Conservation (phyloP, 202 grass and related monocot species). For the Panicum virgatum region DNA sequence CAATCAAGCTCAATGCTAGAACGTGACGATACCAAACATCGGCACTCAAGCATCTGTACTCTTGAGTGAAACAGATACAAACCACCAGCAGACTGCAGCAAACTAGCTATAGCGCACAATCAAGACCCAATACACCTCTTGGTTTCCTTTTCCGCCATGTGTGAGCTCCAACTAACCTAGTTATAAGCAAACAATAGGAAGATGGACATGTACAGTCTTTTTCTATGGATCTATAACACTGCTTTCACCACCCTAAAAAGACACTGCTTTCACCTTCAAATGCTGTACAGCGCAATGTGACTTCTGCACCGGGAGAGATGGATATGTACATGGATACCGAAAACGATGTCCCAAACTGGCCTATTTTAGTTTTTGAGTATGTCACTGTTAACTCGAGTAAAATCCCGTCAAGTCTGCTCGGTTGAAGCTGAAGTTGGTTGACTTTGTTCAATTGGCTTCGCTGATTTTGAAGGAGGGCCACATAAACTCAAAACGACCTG, state of each 20-base stretch:
- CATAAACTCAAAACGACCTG: conserved; percentile 87
- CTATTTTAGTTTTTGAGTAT: not conserved
- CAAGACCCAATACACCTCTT: not conserved
- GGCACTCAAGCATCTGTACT: not conserved
- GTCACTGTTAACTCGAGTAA: not conserved
- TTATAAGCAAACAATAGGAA: conserved; percentile 1
- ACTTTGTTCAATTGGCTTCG: conserved; percentile 29
- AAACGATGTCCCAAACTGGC: not conserved
- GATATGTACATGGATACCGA: conserved; percentile 14
- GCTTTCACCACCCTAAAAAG: not conserved
- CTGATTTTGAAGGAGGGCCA: conserved; percentile 60
- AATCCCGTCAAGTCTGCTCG: conserved; percentile 28
- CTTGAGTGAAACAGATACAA: conserved; percentile 15
- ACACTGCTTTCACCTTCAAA: not conserved
- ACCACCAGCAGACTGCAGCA: not conserved
- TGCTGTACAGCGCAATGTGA: conserved; percentile 14
- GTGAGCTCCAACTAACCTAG: not conserved
- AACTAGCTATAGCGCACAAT: not conserved
- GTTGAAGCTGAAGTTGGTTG: conserved; percentile 39
- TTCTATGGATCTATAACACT: conserved; percentile 21
- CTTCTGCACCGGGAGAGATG: not conserved
- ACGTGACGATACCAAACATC: not conserved
- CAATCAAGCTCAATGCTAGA: not conserved
- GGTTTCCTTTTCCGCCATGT: not conserved
- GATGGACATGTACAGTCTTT: conserved; percentile 7